These are phyloP conservation scores for Phytophthora agathidicida DNA, from an alignment of 352 stramenopile genomes.

Conservation along the genomic window DNA sequence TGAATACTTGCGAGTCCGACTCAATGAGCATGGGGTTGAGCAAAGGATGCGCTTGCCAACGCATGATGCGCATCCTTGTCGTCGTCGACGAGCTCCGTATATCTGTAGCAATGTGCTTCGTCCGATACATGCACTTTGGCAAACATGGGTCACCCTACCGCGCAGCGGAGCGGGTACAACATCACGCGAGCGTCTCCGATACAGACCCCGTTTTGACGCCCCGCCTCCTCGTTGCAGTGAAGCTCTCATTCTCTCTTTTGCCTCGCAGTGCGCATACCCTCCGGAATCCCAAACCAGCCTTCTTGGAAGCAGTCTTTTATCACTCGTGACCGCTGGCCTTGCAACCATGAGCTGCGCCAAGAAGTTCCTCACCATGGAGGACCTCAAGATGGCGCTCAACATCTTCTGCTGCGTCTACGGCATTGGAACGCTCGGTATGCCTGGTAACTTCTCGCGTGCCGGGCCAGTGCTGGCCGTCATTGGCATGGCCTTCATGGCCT, in stretches of 20 bases:
- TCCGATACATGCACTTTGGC: background rate
- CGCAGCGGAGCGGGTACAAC: too few relatives aligned
- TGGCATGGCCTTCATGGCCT: conserved; percentile 45
- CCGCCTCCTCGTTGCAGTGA: conserved; percentile 2
- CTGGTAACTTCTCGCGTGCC: conserved; percentile 25
- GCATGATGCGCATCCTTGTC: conserved; percentile 16
- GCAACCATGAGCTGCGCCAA: conserved; percentile 16
- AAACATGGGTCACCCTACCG: background rate
- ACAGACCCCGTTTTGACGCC: background rate
- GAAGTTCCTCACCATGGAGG: conserved; percentile 18
- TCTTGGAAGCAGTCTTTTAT: background rate
- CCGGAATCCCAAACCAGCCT: too few relatives aligned
- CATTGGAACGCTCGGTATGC: conserved; percentile 30
- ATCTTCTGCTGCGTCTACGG: conserved; percentile 34
- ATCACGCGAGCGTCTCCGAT: background rate
- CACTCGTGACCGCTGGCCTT: background rate
- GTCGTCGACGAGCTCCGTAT: conserved; percentile 23
- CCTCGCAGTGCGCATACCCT: conserved; percentile 7
- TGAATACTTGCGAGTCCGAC: conserved; percentile 10
- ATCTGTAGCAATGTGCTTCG: background rate
- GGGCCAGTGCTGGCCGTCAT: conserved; percentile 29
- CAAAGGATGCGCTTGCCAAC: conserved; percentile 8
- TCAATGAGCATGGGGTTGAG: conserved; percentile 8
- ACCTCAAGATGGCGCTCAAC: conserved; percentile 28
- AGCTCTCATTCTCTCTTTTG: conserved; percentile 12